Evolutionary conservation across 1,284 basidiomycete species (phyloP).

Genomic region (Athelia sp.): DNA sequence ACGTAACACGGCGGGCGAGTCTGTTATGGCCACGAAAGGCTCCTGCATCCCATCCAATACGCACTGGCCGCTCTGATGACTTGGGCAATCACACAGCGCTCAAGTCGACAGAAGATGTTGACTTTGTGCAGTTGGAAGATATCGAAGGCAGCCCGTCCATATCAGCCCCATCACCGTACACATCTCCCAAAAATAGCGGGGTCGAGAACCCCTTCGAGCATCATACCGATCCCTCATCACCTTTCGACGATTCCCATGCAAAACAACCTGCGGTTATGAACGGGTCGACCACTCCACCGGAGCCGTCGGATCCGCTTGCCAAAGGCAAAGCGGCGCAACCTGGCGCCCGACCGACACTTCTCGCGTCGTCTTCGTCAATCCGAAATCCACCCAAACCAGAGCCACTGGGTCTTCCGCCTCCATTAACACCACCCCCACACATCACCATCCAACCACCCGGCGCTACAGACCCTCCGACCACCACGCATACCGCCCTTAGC

Average conservation of each 20-base stretch:
- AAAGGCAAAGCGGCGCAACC: constrained; percentile 3
- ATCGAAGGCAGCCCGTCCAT: constrained; percentile 33
- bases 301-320: constrained; percentile 9
- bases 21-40: constrained; percentile 37
- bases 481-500: constrained; percentile 9
- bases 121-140: constrained; percentile 47
- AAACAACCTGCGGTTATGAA: constrained; percentile 24
- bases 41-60: constrained; percentile 27
- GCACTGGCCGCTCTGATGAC: constrained; percentile 21
- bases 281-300: constrained; percentile 14
- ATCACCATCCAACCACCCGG: constrained; percentile 32
- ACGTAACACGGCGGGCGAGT: constrained; percentile 51
- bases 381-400: constrained; percentile 33
- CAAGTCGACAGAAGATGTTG: constrained; percentile 43
- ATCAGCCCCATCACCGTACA: constrained; percentile 25
- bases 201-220: constrained; percentile 47
- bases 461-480: constrained; percentile 32
- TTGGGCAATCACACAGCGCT: constrained; percentile 37
- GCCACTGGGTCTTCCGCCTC: constrained; percentile 53
- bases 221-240: constrained; percentile 26
- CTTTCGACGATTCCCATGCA: constrained; percentile 11
- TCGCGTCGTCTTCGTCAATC: constrained; percentile 12
- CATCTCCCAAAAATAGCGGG: constrained; percentile 15
- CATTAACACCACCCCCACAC: constrained; percentile 51
- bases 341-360: constrained; percentile 17